Conservation (phyloP, 495 filamentous ascomycete genomes). For the Tuber indicum region DNA sequence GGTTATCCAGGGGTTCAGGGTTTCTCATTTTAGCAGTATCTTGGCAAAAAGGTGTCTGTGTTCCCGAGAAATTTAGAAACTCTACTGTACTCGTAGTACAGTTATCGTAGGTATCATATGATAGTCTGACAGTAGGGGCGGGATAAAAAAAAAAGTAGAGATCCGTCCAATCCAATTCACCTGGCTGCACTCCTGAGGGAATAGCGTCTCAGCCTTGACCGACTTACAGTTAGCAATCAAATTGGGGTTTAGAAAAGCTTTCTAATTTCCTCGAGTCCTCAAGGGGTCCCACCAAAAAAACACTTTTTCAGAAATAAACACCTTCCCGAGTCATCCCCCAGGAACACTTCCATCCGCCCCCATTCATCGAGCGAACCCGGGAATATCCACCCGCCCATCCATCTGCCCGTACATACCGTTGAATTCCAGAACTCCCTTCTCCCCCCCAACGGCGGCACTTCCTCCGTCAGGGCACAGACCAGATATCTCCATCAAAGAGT, state of each 20-base stretch:
- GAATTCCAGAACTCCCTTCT: neutral
- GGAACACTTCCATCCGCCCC: neutral
- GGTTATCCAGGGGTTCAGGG: neutral
- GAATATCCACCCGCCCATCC: neutral
- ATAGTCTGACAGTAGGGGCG: too few relatives aligned
- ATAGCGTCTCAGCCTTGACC: neutral
- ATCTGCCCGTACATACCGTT: neutral
- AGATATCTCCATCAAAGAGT: neutral
- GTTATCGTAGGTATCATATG: too few relatives aligned
- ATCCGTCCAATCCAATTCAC: neutral
- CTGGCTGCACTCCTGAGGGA: neutral
- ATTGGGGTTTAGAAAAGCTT: too few relatives aligned
- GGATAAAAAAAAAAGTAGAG: neutral
- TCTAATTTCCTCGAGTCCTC: too few relatives aligned
- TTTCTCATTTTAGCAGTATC: neutral
- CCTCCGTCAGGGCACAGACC: neutral
- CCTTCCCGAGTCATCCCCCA: neutral
- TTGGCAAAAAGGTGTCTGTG: neutral
- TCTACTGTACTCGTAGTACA: neutral
- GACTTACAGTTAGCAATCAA: too few relatives aligned
- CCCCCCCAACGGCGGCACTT: neutral
- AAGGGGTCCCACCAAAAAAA: neutral
- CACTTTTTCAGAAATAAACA: neutral
- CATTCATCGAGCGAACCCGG: neutral
- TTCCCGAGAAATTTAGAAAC: neutral